phyloP scores from a whole-genome alignment of 441 rosid genomes.

The Manihot esculenta region DNA sequence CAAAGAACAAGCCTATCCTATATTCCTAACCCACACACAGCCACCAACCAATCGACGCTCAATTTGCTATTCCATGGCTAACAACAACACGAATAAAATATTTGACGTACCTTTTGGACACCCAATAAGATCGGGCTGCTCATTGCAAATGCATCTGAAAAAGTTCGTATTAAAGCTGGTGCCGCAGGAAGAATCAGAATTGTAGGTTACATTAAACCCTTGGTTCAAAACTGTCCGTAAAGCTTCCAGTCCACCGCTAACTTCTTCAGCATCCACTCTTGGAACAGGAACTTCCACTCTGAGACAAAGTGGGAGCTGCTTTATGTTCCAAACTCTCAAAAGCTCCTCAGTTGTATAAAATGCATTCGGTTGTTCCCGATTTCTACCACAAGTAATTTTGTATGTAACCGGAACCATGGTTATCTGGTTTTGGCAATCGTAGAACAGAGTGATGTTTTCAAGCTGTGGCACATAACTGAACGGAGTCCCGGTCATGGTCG shows the following conservation, averaged over 20 bases:
- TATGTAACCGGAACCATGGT: accelerated
- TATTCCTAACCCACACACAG: background rate
- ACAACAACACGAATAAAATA: no score
- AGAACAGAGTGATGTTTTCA: constrained; percentile 12
- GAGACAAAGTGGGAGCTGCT: no score
- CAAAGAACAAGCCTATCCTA: no score
- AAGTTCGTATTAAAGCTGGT: background rate
- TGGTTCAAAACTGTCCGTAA: background rate
- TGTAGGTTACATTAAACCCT: background rate
- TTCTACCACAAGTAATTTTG: background rate
- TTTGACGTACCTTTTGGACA: background rate
- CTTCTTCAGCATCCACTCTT: background rate
- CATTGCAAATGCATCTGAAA: constrained; percentile 25
- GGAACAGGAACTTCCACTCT: constrained; percentile 7
- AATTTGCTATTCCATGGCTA: no score
- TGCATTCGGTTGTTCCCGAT: background rate
- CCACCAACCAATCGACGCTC: no score
- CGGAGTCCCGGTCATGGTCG: background rate
- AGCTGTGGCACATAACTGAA: no score
- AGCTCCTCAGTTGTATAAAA: constrained; percentile 7
- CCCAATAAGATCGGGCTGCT: background rate
- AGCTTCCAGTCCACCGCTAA: background rate
- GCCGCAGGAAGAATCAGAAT: background rate
- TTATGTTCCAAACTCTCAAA: background rate
- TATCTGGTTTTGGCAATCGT: constrained; percentile 1